A percentile compares a stretch with the other conserved stretches of the same genome.
Evolutionary conservation across 2,329 filamentous ascomycete species (phyloP).

Genomic region (Penicillium sp.): DNA sequence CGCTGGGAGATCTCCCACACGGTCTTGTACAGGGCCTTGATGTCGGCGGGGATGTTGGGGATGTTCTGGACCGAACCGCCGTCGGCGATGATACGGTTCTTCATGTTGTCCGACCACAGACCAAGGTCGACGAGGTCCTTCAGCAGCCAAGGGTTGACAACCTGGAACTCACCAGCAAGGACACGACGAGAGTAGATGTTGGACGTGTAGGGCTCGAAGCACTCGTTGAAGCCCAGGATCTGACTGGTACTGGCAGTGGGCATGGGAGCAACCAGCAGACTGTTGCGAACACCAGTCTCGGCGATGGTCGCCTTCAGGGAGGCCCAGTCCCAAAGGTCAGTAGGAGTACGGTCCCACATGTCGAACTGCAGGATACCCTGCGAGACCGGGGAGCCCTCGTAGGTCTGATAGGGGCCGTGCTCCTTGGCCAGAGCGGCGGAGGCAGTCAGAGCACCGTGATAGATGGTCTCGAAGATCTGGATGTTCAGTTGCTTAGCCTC

Average conservation of each 20-base stretch:
- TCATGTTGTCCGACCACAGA: conserved; percentile 99
- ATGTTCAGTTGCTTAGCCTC: conserved; percentile 94
- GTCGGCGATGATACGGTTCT: conserved; percentile 99
- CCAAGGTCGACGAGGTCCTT: conserved; percentile 98
- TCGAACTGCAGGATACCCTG: conserved; percentile 97
- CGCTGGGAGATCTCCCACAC: conserved; percentile 99
- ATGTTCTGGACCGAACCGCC: conserved; percentile 96
- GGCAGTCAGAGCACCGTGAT: conserved; percentile 89
- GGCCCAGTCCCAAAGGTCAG: conserved; percentile 96
- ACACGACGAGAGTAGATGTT: conserved; percentile 99
- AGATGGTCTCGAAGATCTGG: conserved; percentile 99
- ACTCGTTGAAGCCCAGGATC: conserved; percentile 98
- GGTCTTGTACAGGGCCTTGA: conserved; percentile 98
- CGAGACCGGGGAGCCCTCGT: conserved; percentile 90
- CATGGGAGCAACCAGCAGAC: conserved; percentile 93
- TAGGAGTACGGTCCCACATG: conserved; percentile 95
- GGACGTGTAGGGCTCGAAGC: conserved; percentile 99
- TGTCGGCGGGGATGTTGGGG: conserved; percentile 91
- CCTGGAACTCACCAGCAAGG: conserved; percentile 96
- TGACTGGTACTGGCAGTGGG: conserved; percentile 96
- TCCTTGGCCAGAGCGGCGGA: conserved; percentile 85
- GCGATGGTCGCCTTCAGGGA: conserved; percentile 87
- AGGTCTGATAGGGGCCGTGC: conserved; percentile 83
- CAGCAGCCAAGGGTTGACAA: conserved; percentile 97
- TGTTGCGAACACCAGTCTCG: conserved; percentile 93